These are phyloP conservation scores for Penicillium occitanis DNA, from an alignment of 2,329 filamentous ascomycete species.

Conservation along the genomic window DNA sequence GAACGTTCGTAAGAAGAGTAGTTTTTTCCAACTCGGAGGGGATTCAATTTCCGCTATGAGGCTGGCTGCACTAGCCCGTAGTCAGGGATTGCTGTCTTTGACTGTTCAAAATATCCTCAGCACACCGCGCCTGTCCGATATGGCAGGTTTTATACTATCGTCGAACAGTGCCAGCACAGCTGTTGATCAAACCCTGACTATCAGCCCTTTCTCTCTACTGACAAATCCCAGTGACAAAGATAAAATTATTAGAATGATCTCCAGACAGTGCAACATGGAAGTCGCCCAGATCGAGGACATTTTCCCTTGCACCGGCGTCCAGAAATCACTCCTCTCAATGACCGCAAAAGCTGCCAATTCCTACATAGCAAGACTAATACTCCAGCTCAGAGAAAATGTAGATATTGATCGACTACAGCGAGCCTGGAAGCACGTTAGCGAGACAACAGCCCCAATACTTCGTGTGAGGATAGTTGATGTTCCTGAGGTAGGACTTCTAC, in stretches of 20 bases:
- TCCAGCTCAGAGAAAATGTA: background rate
- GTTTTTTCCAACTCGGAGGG: slow-evolving; percentile 9
- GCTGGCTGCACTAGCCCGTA: slow-evolving; percentile 1
- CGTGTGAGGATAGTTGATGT: slow-evolving; percentile 34
- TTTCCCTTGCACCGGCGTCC: slow-evolving; percentile 43
- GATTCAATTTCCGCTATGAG: slow-evolving; percentile 15
- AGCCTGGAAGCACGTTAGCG: slow-evolving; percentile 1
- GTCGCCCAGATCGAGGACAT: slow-evolving; percentile 37
- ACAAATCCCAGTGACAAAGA: background rate
- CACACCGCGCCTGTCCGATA: slow-evolving; percentile 1
- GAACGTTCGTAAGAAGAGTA: background rate
- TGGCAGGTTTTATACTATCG: background rate
- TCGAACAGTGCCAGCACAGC: background rate
- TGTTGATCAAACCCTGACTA: background rate
- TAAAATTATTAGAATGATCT: background rate
- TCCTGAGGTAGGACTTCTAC: slow-evolving; percentile 35
- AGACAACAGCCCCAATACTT: slow-evolving; percentile 9
- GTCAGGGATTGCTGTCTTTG: background rate
- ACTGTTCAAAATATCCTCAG: slow-evolving; percentile 1
- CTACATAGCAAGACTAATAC: slow-evolving; percentile 37
- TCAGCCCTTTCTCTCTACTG: slow-evolving; percentile 11
- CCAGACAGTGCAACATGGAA: slow-evolving; percentile 1
- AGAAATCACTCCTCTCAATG: slow-evolving; percentile 48
- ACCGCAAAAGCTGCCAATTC: slow-evolving; percentile 44
- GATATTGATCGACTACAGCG: slow-evolving; percentile 39